Percentiles rank a stretch among this genome's conserved stretches.
phyloP scores from a whole-genome alignment of 2,329 filamentous ascomycete genomes.

The Aspergillus niger region DNA sequence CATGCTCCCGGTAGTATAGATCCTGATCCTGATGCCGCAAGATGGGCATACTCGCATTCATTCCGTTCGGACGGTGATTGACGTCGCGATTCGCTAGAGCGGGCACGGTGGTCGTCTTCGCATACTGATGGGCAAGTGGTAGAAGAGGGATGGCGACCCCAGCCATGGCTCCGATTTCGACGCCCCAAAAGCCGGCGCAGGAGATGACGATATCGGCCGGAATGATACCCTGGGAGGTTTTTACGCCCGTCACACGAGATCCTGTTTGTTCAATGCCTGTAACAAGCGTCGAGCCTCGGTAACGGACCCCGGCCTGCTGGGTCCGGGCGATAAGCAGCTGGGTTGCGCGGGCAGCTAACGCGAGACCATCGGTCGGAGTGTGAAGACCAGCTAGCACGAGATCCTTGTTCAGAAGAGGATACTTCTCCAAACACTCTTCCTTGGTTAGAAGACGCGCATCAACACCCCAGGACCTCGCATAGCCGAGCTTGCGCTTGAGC shows the following conservation, averaged over 20 bases:
- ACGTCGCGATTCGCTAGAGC: constrained; percentile 41
- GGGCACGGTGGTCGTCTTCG: constrained; percentile 59
- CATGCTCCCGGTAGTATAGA: constrained; percentile 66
- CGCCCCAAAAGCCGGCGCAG: constrained; percentile 67
- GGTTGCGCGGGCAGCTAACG: constrained; percentile 62
- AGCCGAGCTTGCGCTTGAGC: constrained; percentile 64
- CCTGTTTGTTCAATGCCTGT: constrained; percentile 56
- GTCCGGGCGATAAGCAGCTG: constrained; percentile 63
- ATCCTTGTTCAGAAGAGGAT: constrained; percentile 57
- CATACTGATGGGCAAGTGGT: constrained; percentile 66
- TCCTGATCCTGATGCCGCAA: constrained; percentile 65
- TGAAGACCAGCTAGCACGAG: constrained; percentile 61
- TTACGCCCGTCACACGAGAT: constrained; percentile 59
- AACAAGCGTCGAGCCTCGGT: constrained; percentile 59
- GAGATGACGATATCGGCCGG: constrained; percentile 63
- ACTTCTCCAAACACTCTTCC: constrained; percentile 56
- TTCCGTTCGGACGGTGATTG: constrained; percentile 49
- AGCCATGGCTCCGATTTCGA: constrained; percentile 64
- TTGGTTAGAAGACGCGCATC: constrained; percentile 54
- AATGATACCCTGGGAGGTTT: constrained; percentile 51
- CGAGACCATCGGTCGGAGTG: constrained; percentile 63
- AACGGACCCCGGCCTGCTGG: constrained; percentile 58
- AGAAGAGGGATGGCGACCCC: constrained; percentile 60
- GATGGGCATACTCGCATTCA: constrained; percentile 57
- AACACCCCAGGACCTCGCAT: constrained; percentile 63